Conservation (phyloP, 2,329 filamentous ascomycete genomes). For the Tolypocladium nubicola region DNA sequence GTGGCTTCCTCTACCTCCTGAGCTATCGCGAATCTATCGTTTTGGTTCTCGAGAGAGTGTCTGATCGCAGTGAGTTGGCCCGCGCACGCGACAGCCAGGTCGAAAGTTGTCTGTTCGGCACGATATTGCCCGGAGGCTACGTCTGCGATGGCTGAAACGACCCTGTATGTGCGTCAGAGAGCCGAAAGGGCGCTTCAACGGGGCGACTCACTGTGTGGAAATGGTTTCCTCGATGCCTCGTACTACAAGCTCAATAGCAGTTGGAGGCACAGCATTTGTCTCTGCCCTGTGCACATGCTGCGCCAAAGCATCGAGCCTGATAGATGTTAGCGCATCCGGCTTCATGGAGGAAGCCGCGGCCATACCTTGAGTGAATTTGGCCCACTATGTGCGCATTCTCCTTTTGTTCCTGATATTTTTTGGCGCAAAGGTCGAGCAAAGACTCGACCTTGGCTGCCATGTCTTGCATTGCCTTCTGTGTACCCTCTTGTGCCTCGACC, state of each 20-base stretch:
- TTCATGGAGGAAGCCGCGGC: background rate
- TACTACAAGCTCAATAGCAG: background rate
- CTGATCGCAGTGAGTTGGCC: background rate
- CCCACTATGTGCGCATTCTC: constrained; percentile 1
- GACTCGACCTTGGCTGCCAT: constrained; percentile 11
- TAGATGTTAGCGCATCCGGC: background rate
- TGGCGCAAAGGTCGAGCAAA: constrained; percentile 6
- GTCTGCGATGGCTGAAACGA: background rate
- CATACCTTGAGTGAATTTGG: constrained; percentile 11
- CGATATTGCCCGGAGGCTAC: background rate
- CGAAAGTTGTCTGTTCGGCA: background rate
- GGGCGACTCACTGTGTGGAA: background rate
- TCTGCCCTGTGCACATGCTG: background rate
- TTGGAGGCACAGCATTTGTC: background rate
- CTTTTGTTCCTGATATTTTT: background rate
- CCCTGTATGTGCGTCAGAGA: background rate
- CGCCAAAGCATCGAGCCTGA: background rate
- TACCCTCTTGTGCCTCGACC: constrained; percentile 5
- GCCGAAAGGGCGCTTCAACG: background rate
- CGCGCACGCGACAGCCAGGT: background rate
- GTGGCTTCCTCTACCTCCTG: background rate
- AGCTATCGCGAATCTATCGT: background rate
- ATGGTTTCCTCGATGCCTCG: background rate
- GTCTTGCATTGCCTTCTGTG: constrained; percentile 3
- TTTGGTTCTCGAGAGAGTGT: background rate